These are phyloP conservation scores for Pyrus communis DNA, from an alignment of 306 rosid genomes.

Conservation along the genomic window DNA sequence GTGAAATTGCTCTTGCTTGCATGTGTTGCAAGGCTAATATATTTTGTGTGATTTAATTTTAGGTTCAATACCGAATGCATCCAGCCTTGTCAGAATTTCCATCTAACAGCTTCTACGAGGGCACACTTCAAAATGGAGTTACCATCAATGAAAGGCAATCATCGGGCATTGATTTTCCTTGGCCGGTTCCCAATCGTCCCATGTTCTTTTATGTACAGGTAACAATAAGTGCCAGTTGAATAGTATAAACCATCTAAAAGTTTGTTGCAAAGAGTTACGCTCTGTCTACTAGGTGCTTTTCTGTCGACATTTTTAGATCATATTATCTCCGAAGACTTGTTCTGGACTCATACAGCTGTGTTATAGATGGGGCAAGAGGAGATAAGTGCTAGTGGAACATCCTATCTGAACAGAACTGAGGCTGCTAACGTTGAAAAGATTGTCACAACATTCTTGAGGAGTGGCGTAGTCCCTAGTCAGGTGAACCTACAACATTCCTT, in stretches of 20 bases:
- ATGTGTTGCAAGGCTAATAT: neutral
- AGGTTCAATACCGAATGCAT: constrained; percentile 99
- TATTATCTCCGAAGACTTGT: neutral
- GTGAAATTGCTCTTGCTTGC: neutral
- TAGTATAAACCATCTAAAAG: neutral
- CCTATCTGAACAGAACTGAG: constrained; percentile 95
- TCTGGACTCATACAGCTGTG: constrained; percentile 14
- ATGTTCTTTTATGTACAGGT: constrained; percentile 99
- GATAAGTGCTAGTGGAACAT: constrained; percentile 98
- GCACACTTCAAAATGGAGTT: constrained; percentile 96
- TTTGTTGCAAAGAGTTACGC: neutral
- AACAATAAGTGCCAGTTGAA: constrained; percentile 1
- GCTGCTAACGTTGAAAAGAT: constrained; percentile 99
- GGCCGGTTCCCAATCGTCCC: constrained; percentile 99
- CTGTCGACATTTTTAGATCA: neutral
- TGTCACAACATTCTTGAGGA: constrained; percentile 94
- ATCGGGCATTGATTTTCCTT: constrained; percentile 94
- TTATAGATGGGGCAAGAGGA: constrained; percentile 99
- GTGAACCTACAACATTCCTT: constrained; percentile 25
- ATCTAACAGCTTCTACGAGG: constrained; percentile 97
- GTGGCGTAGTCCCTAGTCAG: constrained; percentile 98
- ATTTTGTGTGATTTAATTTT: constrained; percentile 15
- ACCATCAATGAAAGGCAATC: constrained; percentile 94
- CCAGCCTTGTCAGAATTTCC: constrained; percentile 97
- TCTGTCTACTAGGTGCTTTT: neutral